phyloP scores from a whole-genome alignment of 805 yeast genomes.

The Metschnikowia proteae region DNA sequence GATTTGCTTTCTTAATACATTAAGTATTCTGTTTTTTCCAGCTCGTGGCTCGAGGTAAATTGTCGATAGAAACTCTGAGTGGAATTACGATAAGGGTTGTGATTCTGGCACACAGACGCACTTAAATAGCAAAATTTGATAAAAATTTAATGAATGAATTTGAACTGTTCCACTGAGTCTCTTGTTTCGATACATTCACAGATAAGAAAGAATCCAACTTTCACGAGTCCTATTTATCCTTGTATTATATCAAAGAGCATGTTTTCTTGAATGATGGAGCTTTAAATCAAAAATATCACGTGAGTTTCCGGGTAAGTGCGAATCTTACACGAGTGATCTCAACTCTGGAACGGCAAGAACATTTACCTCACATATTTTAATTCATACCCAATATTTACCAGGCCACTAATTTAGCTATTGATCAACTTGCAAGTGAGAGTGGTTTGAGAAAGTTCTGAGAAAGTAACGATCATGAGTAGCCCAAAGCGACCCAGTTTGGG shows the following conservation, averaged over 20 bases:
- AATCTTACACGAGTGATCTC: slow-evolving; percentile 3
- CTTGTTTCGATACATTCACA: too few relatives aligned
- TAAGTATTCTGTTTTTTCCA: slow-evolving; percentile 62
- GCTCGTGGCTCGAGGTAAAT: slow-evolving; percentile 21
- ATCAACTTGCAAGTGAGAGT: neutral
- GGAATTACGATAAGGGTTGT: slow-evolving; percentile 27
- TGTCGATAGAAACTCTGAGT: slow-evolving; percentile 17
- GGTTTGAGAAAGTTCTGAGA: neutral
- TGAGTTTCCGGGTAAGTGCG: slow-evolving; percentile 5
- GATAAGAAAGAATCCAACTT: too few relatives aligned
- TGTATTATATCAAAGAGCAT: too few relatives aligned
- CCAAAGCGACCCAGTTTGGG: slow-evolving; percentile 15
- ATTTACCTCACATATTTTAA: slow-evolving; percentile 1
- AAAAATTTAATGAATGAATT: too few relatives aligned
- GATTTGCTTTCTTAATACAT: slow-evolving; percentile 43
- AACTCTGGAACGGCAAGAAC: slow-evolving; percentile 1
- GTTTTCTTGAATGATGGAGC: too few relatives aligned
- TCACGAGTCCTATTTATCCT: too few relatives aligned
- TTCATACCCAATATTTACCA: neutral
- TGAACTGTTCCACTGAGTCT: too few relatives aligned
- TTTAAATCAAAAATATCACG: neutral
- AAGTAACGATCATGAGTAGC: slow-evolving; percentile 11
- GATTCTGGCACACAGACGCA: neutral
- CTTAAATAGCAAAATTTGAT: too few relatives aligned
- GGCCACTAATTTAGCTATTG: neutral